Percentiles rank a stretch among this genome's conserved stretches.
These are phyloP conservation scores for Trebouxia sp. DNA, from an alignment of 139 green algal genomes.

Conservation along the genomic window DNA sequence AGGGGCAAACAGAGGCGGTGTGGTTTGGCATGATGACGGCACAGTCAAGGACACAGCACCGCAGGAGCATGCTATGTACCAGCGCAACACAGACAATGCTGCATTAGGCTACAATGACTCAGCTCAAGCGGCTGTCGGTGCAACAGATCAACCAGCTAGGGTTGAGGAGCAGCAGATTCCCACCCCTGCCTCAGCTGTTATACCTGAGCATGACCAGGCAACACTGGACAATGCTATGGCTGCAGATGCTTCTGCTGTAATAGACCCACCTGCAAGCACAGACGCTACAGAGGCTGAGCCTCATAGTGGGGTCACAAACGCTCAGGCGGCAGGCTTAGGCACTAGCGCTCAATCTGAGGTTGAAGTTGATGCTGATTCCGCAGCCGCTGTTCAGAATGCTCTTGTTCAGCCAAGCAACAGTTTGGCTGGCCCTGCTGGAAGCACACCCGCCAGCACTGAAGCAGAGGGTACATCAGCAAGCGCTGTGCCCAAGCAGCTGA, in stretches of 20 bases:
- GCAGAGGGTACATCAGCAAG: no score
- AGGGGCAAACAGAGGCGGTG: neutral
- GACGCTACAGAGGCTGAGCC: neutral
- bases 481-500: neutral
- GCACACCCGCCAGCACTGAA: no score
- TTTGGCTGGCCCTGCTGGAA: no score
- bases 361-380: neutral
- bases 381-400: no score
- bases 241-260: neutral
- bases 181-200: neutral
- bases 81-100: constrained; percentile 12
- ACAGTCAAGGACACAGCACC: constrained; percentile 12
- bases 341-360: neutral
- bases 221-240: neutral
- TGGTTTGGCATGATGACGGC: constrained; percentile 29
- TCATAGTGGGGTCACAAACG: no score
- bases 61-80: constrained; percentile 25
- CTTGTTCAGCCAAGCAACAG: no score
- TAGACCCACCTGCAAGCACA: neutral
- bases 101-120: neutral
- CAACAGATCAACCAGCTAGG: neutral
- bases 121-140: neutral
- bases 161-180: neutral
- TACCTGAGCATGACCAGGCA: neutral
- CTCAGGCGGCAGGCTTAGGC: neutral